Conservation (phyloP, 2,329 filamentous ascomycete genomes). For the Exophiala sp. region DNA sequence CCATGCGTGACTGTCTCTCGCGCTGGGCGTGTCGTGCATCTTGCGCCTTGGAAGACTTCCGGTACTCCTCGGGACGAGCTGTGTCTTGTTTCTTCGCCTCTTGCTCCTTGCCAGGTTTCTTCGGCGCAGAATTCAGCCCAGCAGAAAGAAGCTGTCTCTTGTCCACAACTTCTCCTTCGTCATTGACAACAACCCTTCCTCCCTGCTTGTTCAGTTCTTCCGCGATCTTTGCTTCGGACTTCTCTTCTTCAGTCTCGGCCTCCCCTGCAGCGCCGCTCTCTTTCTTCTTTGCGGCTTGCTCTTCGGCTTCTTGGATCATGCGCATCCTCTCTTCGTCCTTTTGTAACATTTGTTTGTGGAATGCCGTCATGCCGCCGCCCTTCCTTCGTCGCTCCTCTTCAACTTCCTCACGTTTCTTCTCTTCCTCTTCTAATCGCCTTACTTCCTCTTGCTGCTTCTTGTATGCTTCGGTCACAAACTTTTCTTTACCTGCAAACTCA, state of each 20-base stretch:
- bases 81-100: slow-evolving; percentile 10
- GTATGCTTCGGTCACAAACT: slow-evolving; percentile 64
- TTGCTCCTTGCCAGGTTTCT: slow-evolving; percentile 38
- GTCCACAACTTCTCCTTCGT: slow-evolving; percentile 63
- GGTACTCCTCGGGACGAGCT: slow-evolving; percentile 13
- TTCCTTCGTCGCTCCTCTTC: slow-evolving; percentile 51
- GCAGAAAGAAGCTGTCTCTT: slow-evolving; percentile 61
- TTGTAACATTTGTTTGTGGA: slow-evolving; percentile 59
- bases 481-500: slow-evolving; percentile 64
- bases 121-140: slow-evolving; percentile 59
- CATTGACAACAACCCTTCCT: slow-evolving; percentile 57
- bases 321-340: slow-evolving; percentile 57
- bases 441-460: slow-evolving; percentile 63
- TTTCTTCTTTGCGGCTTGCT: slow-evolving; percentile 34
- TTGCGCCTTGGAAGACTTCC: slow-evolving; percentile 31
- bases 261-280: slow-evolving; percentile 34
- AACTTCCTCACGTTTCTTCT: slow-evolving; percentile 50
- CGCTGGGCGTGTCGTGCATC: slow-evolving; percentile 44
- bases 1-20: slow-evolving; percentile 58
- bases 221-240: slow-evolving; percentile 53
- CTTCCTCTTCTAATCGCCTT: slow-evolving; percentile 55
- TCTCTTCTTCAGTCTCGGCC: slow-evolving; percentile 35
- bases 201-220: slow-evolving; percentile 51
- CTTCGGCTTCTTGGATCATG: slow-evolving; percentile 54
- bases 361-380: slow-evolving; percentile 53